Percentiles rank a stretch among this genome's conserved stretches.
Evolutionary conservation across 1,284 basidiomycete genomes (phyloP).

Genomic region (Coniferiporia sulphurascens): DNA sequence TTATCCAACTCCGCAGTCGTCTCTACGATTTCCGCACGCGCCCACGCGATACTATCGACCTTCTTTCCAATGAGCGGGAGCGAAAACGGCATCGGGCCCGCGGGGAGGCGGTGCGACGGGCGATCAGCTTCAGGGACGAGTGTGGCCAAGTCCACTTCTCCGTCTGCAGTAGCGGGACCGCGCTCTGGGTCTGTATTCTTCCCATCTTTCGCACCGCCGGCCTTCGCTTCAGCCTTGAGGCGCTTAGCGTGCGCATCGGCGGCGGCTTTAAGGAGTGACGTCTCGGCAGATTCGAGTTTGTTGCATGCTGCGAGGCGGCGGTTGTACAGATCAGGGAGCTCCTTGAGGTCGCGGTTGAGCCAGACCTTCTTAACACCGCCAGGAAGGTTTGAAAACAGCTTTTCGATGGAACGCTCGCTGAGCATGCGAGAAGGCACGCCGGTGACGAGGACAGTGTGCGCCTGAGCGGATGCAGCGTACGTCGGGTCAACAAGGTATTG

Average conservation of each 20-base stretch:
- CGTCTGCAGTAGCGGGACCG: background rate
- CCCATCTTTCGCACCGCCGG: slow-evolving; percentile 13
- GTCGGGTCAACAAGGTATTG: slow-evolving; percentile 72
- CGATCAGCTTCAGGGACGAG: slow-evolving; percentile 67
- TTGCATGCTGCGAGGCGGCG: slow-evolving; percentile 68
- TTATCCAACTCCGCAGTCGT: slow-evolving; percentile 12
- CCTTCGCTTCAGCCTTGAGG: slow-evolving; percentile 44
- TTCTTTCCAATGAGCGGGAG: slow-evolving; percentile 73
- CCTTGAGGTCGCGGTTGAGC: slow-evolving; percentile 83
- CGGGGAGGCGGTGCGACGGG: slow-evolving; percentile 73
- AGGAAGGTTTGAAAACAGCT: slow-evolving; percentile 70
- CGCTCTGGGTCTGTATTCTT: background rate
- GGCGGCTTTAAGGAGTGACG: slow-evolving; percentile 70
- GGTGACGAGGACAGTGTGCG: slow-evolving; percentile 87
- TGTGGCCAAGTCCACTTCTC: slow-evolving; percentile 37
- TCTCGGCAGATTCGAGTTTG: slow-evolving; percentile 86
- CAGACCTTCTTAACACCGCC: slow-evolving; percentile 87
- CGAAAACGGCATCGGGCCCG: slow-evolving; percentile 49
- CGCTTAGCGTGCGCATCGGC: slow-evolving; percentile 59
- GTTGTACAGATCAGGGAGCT: slow-evolving; percentile 79
- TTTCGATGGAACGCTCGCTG: slow-evolving; percentile 57
- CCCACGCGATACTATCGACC: slow-evolving; percentile 92
- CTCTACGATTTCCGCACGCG: slow-evolving; percentile 66
- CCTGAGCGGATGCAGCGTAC: slow-evolving; percentile 75
- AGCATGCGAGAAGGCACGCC: slow-evolving; percentile 81